Evolutionary conservation across 2,329 filamentous ascomycete genomes (phyloP).

Genomic region (Neofusicoccum cordaticola): DNA sequence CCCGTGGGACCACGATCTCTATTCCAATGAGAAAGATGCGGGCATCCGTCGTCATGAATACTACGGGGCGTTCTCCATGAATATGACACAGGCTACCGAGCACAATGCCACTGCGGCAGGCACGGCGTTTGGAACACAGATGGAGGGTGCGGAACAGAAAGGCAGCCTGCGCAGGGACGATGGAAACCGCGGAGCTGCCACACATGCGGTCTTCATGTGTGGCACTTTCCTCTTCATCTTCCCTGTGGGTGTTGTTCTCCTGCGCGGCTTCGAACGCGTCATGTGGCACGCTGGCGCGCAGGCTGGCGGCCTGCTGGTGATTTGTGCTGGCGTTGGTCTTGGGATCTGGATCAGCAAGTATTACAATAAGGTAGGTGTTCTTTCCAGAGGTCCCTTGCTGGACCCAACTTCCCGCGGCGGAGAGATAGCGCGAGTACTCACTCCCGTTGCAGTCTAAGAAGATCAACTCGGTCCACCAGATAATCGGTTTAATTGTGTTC

Average conservation of each 20-base stretch:
- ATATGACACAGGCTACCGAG: constrained; percentile 51
- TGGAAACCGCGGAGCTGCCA: constrained; percentile 25
- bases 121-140: constrained; percentile 17
- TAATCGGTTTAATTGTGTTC: constrained; percentile 1
- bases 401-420: too few relatives aligned
- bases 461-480: constrained; percentile 43
- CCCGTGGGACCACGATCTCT: constrained; percentile 42
- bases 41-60: constrained; percentile 52
- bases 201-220: constrained; percentile 52
- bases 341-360: constrained; percentile 54
- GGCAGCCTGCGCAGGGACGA: constrained; percentile 21
- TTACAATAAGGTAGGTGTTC: constrained; percentile 55
- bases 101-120: constrained; percentile 23
- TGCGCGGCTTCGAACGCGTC: constrained; percentile 52
- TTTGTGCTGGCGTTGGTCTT: constrained; percentile 50
- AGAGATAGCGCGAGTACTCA: not conserved
- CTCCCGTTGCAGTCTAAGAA: constrained; percentile 45
- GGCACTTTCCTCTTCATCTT: constrained; percentile 55
- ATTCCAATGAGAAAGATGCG: constrained; percentile 44
- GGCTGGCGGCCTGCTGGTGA: constrained; percentile 47
- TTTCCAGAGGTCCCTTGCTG: not conserved
- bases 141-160: constrained; percentile 9
- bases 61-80: constrained; percentile 56
- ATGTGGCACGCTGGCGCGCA: constrained; percentile 58
- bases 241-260: constrained; percentile 54